Percentiles rank a stretch among this genome's conserved stretches.
phyloP scores from a whole-genome alignment of 768 basidiomycete species.

The Termitomyces heimii region DNA sequence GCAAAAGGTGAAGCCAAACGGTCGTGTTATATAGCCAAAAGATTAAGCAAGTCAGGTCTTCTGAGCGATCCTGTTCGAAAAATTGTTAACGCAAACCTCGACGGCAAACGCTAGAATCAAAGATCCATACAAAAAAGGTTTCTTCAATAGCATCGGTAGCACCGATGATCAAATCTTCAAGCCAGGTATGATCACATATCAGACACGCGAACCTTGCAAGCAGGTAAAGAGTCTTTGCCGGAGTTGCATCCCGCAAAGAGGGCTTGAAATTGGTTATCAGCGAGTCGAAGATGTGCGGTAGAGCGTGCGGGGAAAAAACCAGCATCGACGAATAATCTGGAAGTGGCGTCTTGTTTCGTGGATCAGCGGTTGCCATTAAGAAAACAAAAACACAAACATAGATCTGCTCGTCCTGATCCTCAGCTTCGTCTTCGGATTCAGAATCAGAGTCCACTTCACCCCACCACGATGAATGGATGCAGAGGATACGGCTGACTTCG shows the following conservation, averaged over 20 bases:
- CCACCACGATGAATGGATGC: conserved; percentile 64
- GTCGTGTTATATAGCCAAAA: conserved; percentile 96
- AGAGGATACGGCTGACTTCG: conserved; percentile 51
- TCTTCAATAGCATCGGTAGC: conserved; percentile 92
- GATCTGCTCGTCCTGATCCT: conserved; percentile 35
- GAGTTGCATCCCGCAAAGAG: conserved; percentile 68
- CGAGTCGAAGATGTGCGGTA: conserved; percentile 77
- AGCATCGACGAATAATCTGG: conserved; percentile 85
- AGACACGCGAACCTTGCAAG: conserved; percentile 90
- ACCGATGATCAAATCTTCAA: conserved; percentile 88
- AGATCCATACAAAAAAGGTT: conserved; percentile 74
- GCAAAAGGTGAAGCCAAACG: conserved; percentile 85
- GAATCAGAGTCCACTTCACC: conserved; percentile 39
- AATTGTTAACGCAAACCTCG: conserved; percentile 7
- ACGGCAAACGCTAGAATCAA: not conserved
- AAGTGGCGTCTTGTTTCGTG: conserved; percentile 49
- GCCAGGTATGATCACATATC: conserved; percentile 85
- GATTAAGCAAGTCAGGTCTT: conserved; percentile 79
- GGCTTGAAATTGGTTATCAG: conserved; percentile 75
- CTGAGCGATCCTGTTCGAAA: conserved; percentile 59
- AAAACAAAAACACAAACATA: conserved; percentile 34
- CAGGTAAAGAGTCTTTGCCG: conserved; percentile 89
- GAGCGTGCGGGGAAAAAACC: conserved; percentile 77
- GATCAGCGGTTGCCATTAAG: not conserved
- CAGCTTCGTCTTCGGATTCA: conserved; percentile 41